Conservation (phyloP, 2,329 filamentous ascomycete genomes). For the Rhynchosporium graminicola region DNA sequence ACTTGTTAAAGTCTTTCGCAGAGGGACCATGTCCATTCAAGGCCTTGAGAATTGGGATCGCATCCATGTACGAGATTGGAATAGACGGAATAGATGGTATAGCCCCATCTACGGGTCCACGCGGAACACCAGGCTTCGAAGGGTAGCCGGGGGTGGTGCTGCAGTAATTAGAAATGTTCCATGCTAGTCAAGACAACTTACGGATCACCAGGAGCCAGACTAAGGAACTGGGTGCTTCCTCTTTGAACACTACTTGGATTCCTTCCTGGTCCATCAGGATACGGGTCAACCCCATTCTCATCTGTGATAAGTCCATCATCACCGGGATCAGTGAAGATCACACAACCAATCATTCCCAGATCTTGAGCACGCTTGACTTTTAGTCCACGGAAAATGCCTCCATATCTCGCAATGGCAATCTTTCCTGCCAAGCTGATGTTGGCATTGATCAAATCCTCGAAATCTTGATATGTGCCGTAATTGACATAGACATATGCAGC, state of each 20-base stretch:
- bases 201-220: constrained; percentile 70
- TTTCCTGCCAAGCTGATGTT: constrained; percentile 79
- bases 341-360: constrained; percentile 79
- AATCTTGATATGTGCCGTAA: constrained; percentile 85
- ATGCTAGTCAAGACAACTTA: constrained; percentile 50
- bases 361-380: constrained; percentile 94
- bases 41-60: constrained; percentile 82
- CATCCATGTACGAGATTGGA: constrained; percentile 86
- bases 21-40: constrained; percentile 86
- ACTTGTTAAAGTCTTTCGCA: constrained; percentile 70
- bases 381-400: constrained; percentile 81
- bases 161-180: constrained; percentile 39
- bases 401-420: constrained; percentile 85
- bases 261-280: constrained; percentile 83
- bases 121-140: constrained; percentile 83
- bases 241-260: constrained; percentile 88
- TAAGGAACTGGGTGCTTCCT: constrained; percentile 82
- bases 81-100: constrained; percentile 88
- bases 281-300: constrained; percentile 74
- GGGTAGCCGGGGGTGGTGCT: constrained; percentile 88
- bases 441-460: constrained; percentile 74
- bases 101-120: constrained; percentile 66
- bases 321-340: constrained; percentile 87
- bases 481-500: constrained; percentile 86
- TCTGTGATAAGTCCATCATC: constrained; percentile 83